Conservation (phyloP, 768 basidiomycete genomes). For the Hypholoma sublateritium region DNA sequence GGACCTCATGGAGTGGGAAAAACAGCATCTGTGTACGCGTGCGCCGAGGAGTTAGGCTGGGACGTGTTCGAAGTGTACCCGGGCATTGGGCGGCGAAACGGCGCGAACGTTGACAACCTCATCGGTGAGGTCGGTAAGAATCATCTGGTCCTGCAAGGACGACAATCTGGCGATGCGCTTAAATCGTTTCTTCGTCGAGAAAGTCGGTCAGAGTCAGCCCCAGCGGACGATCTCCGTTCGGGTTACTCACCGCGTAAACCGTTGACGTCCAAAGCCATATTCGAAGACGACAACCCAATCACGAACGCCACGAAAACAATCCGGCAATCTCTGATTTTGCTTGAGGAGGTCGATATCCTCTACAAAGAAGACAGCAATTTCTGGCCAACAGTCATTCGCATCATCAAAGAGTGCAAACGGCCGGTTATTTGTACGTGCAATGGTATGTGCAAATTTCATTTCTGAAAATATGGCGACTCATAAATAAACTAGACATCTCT, state of each 20-base stretch:
- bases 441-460: slow-evolving; percentile 50
- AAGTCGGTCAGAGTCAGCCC: slow-evolving; percentile 4
- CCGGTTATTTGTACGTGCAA: slow-evolving; percentile 96
- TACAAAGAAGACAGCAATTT: slow-evolving; percentile 86
- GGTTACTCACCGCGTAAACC: slow-evolving; percentile 25
- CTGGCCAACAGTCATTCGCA: slow-evolving; percentile 77
- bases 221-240: slow-evolving; percentile 7
- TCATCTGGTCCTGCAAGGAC: slow-evolving; percentile 61
- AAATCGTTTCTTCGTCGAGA: slow-evolving; percentile 19
- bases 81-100: slow-evolving; percentile 88
- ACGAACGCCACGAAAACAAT: slow-evolving; percentile 31
- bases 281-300: slow-evolving; percentile 10
- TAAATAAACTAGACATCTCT: slow-evolving; percentile 53
- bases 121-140: slow-evolving; percentile 95
- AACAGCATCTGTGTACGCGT: slow-evolving; percentile 90
- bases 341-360: slow-evolving; percentile 95
- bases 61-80: slow-evolving; percentile 97
- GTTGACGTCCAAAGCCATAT: not conserved
- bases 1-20: slow-evolving; percentile 90
- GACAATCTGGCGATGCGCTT: slow-evolving; percentile 17
- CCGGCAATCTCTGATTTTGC: slow-evolving; percentile 83
- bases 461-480: not conserved
- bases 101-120: slow-evolving; percentile 71
- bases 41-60: slow-evolving; percentile 92
- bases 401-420: slow-evolving; percentile 81